A percentile compares a stretch with the other conserved stretches of the same genome.
Conservation (phyloP, 108 stramenopile species). For the Chaetoceros tenuissimus region DNA sequence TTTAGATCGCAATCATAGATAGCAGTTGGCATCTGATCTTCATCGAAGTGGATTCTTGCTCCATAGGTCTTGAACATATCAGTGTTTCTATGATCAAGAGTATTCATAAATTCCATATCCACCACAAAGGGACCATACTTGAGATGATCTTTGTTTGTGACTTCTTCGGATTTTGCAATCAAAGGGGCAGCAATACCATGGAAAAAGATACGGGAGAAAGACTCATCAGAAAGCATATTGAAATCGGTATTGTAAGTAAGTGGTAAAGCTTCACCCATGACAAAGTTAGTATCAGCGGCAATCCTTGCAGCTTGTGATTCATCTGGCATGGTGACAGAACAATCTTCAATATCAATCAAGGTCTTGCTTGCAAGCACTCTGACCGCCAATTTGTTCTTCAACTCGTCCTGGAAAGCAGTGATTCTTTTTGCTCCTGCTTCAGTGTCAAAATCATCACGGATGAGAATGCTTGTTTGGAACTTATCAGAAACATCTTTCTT, state of each 20-base stretch:
- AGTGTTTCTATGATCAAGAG: no score
- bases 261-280: neutral
- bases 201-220: conserved; percentile 1
- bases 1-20: conserved; percentile 10
- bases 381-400: no score
- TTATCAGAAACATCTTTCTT: no score
- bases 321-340: no score
- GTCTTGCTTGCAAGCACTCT: no score
- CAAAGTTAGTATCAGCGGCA: no score
- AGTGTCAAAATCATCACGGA: no score
- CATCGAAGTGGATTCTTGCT: conserved; percentile 3
- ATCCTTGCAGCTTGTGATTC: no score
- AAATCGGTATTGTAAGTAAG: neutral
- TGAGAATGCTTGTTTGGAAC: no score
- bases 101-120: neutral
- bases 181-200: neutral
- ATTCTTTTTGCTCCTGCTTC: no score
- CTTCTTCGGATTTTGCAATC: neutral
- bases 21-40: conserved; percentile 1
- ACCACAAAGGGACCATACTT: conserved; percentile 8
- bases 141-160: neutral
- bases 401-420: no score
- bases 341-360: no score
- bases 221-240: conserved; percentile 3
- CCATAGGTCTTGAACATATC: conserved; percentile 3